A percentile compares a stretch with the other conserved stretches of the same genome.
Conservation (phyloP, 2,329 filamentous ascomycete genomes). For the Colletotrichum sp. region DNA sequence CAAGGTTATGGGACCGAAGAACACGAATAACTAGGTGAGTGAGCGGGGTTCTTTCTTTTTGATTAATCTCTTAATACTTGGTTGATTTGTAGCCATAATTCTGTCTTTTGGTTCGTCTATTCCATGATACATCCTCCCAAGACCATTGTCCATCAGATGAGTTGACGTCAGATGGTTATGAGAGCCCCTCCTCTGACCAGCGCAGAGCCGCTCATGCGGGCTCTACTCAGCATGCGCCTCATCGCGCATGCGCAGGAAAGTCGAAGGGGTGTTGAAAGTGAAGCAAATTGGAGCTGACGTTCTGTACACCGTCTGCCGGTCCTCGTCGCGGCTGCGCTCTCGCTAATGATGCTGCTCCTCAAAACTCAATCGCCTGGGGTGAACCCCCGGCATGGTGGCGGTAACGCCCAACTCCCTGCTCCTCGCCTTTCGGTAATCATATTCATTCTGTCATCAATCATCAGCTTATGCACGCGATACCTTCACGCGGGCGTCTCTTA, state of each 20-base stretch:
- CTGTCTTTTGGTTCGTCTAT: neutral
- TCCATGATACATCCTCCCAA: neutral
- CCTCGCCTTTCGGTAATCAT: neutral
- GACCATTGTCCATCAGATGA: neutral
- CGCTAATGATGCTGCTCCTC: neutral
- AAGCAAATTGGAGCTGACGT: neutral
- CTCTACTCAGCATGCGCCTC: neutral
- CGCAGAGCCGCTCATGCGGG: neutral
- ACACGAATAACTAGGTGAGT: neutral
- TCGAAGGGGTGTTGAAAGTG: neutral
- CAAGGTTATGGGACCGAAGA: neutral
- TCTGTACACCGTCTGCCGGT: neutral
- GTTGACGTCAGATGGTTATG: neutral
- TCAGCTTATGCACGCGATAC: neutral
- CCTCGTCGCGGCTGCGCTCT: neutral
- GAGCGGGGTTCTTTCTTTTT: neutral
- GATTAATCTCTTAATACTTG: neutral
- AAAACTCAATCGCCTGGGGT: neutral
- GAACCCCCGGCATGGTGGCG: neutral
- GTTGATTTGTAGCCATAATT: neutral
- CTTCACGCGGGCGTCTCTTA: neutral
- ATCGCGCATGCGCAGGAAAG: neutral
- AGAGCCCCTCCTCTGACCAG: neutral
- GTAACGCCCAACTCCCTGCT: neutral
- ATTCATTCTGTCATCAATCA: neutral